Base-by-base conservation (phyloP, 2,329 filamentous ascomycete genomes). In the Sarocladium strictum region DNA sequence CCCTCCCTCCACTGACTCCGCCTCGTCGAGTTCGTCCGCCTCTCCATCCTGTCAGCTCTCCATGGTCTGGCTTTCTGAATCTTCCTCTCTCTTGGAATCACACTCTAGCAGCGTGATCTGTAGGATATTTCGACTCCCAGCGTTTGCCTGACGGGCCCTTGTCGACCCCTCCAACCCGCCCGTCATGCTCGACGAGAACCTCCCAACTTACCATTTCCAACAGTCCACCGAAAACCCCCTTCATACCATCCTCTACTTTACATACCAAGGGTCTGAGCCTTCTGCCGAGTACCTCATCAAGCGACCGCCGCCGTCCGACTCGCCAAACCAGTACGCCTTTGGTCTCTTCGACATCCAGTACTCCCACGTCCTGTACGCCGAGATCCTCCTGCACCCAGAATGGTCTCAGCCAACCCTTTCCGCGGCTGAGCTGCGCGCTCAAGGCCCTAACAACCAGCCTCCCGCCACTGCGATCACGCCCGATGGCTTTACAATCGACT, bases 141-240 rank as follows among this genome's bases (percentile, higher is more conserved):
- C n/a, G n/a, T n/a, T n/a, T n/a, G n/a, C n/a, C n/a, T n/a, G n/a
- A n/a, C 23, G 11, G 19, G 14, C 6, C 23, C 47, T 33, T 17
- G 11, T 33, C 47, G 26, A 14, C 29, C 27, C 47, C 47, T 35
- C 29, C n/a, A 35, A 4, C 23, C 47, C 47, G 19, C 17, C 41
- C 53, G 26, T n/a, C 53, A 96, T 96, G 91, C 81, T 96, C 64
- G 91, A 96, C 84, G 90, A 95, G 69, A 96, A 92, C 70, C 83
- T 97, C n/a, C 92, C 92, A 55, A 90, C 79, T 43, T 85, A 83
- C 65, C 78, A 73, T 62, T 78, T 79, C 66, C 77, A 74, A 59
- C 70, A 73, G 19, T 75, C 75, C 32, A 70, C 77, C 55, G 76
- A 81, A 55, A 77, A 78, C 63, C 74, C 79, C 5, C 72, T 76